phyloP scores from a whole-genome alignment of 345 rosid genomes.

The Moricandia moricandioides region DNA sequence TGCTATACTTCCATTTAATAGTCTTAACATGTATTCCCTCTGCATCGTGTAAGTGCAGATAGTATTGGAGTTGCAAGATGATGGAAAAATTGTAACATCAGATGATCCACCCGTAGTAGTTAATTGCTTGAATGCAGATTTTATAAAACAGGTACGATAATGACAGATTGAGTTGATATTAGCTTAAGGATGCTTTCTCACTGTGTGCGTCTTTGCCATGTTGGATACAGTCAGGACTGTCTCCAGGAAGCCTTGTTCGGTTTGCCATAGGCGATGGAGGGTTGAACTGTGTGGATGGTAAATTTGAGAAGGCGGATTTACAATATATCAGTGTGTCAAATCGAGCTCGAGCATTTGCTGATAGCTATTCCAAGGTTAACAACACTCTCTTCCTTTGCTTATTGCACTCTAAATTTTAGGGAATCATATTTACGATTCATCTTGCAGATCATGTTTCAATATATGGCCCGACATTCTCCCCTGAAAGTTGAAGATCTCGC shows the following conservation, averaged over 20 bases:
- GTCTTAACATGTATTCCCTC: not conserved
- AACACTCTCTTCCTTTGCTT: not conserved
- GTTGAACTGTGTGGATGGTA: conserved; percentile 72
- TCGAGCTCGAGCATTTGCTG: conserved; percentile 82
- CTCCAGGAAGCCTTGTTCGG: conserved; percentile 63
- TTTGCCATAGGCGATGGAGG: conserved; percentile 74
- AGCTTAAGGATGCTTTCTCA: not conserved
- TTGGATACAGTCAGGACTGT: conserved; percentile 55
- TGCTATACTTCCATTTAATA: not conserved
- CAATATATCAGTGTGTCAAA: conserved; percentile 64
- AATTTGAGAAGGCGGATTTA: conserved; percentile 75
- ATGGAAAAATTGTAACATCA: conserved; percentile 74
- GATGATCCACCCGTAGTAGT: conserved; percentile 81
- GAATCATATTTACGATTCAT: conserved; percentile 5
- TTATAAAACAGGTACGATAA: conserved; percentile 53
- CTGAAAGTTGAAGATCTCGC: conserved; percentile 72
- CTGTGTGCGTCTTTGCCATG: not conserved
- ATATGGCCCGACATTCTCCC: conserved; percentile 70
- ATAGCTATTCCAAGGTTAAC: conserved; percentile 88
- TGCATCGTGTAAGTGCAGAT: conserved; percentile 44
- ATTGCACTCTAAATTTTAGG: not conserved
- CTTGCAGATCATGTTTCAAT: conserved; percentile 80
- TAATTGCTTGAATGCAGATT: conserved; percentile 61
- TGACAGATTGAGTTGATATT: too few species aligned
- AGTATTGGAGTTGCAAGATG: conserved; percentile 84